These are phyloP conservation scores for Aspergillus campestris DNA, from an alignment of 495 filamentous ascomycete genomes.

Conservation along the genomic window DNA sequence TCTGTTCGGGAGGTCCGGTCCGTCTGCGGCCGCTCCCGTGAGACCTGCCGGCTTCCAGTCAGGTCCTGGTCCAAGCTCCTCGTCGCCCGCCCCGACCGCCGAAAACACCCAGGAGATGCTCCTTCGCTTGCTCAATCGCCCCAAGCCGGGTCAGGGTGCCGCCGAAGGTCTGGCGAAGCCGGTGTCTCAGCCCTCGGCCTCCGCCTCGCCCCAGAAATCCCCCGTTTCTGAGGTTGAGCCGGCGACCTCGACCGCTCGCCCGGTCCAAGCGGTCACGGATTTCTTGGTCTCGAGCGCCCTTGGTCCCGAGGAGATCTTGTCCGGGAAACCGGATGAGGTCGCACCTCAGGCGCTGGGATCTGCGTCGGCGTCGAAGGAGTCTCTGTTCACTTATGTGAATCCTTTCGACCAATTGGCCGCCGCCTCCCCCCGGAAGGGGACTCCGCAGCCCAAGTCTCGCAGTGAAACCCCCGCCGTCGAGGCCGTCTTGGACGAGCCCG, in stretches of 20 bases:
- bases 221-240: slow-evolving; percentile 4
- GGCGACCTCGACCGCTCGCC: slow-evolving; percentile 5
- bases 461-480: slow-evolving; percentile 30
- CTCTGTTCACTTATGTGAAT: slow-evolving; percentile 68
- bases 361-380: slow-evolving; percentile 26
- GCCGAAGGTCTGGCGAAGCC: slow-evolving; percentile 4
- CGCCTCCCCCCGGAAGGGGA: slow-evolving; percentile 54
- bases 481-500: slow-evolving; percentile 16
- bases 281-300: slow-evolving; percentile 7
- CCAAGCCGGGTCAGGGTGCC: slow-evolving; percentile 34
- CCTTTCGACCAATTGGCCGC: slow-evolving; percentile 71
- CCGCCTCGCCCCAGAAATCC: slow-evolving; percentile 13
- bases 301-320: slow-evolving; percentile 5
- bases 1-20: slow-evolving; percentile 38
- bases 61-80: slow-evolving; percentile 20
- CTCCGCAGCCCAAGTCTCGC: slow-evolving; percentile 33
- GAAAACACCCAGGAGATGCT: slow-evolving; percentile 58
- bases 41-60: slow-evolving; percentile 9
- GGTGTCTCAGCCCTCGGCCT: slow-evolving; percentile 6
- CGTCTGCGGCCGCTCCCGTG: slow-evolving; percentile 17
- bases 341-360: slow-evolving; percentile 12
- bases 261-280: slow-evolving; percentile 19
- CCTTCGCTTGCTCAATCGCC: slow-evolving; percentile 54
- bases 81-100: slow-evolving; percentile 19
- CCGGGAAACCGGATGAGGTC: slow-evolving; percentile 26